Base-by-base conservation (phyloP, 768 basidiomycete species). In the Hebeloma cylindrosporum region DNA sequence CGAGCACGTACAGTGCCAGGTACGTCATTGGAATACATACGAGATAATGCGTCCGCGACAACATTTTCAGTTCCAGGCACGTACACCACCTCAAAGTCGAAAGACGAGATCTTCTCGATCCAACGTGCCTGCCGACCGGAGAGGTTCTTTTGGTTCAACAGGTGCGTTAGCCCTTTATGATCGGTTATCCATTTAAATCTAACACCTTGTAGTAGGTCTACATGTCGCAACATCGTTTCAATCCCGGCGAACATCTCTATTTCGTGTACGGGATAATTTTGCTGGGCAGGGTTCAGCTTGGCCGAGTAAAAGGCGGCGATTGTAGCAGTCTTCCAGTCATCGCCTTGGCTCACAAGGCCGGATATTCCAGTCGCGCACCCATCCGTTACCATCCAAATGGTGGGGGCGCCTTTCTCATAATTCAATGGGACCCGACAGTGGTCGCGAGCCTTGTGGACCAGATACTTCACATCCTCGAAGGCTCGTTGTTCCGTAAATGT, bases 1-100 rank as follows among this genome's bases (percentile, higher is more conserved):
- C 39, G 14, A 0, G 60, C 42, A 0, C 54, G 28, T 3, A 68
- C 46, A n/a, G 51, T 59, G 0, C 58, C 61, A 13, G 51, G 50
- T 25, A 32, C 30, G 1, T 61, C 56, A 41, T 58, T 56, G 7
- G 57, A 53, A 32, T 62, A 67, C 17, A 25, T 45, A 2, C 65
- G 53, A 0, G 72, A 77, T 4, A 78, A 50, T 0, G 71, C 64
- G 52, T 78, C 73, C 0, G 69, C 63, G 0, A 70, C 47, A 0
- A 62, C 52, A 46, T 79, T 75, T 3, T 66, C 60, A 0, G 54
- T 51, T 0, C 74, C 75, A 0, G 65, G 57, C 1, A 65, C 56
- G 40, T 67, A 67, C 11, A 47, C 53, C 11, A 61, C 60, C 45
- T 48, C 53, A 37, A 58, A 77, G 29, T 75, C 63, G 43, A 71